These are phyloP conservation scores for Williopsis jadinii DNA, from an alignment of 1,139 yeast species.

Conservation along the genomic window DNA sequence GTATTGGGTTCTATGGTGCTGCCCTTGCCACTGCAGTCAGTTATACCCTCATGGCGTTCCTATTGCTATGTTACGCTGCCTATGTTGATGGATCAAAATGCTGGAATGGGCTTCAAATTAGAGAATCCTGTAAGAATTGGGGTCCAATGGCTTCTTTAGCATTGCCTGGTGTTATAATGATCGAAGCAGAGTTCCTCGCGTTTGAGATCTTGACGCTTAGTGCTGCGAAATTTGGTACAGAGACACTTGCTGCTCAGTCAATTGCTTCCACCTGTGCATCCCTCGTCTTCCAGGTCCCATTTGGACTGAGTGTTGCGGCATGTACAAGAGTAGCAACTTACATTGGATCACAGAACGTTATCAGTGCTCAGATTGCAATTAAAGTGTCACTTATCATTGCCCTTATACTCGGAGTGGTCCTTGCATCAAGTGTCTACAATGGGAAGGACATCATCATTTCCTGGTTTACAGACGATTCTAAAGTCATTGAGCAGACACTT, in stretches of 20 bases:
- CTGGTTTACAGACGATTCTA: slow-evolving; percentile 24
- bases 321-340: slow-evolving; percentile 34
- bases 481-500: slow-evolving; percentile 44
- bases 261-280: slow-evolving; percentile 34
- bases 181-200: slow-evolving; percentile 37
- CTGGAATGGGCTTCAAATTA: slow-evolving; percentile 30
- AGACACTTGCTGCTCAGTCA: slow-evolving; percentile 35
- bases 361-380: slow-evolving; percentile 26
- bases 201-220: slow-evolving; percentile 35
- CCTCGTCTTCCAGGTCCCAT: slow-evolving; percentile 35
- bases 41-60: slow-evolving; percentile 30
- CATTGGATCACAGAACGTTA: slow-evolving; percentile 27
- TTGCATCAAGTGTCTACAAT: slow-evolving; percentile 23
- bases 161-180: slow-evolving; percentile 36
- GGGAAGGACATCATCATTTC: slow-evolving; percentile 22
- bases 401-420: slow-evolving; percentile 25
- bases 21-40: slow-evolving; percentile 34
- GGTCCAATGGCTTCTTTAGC: slow-evolving; percentile 31
- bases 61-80: slow-evolving; percentile 25
- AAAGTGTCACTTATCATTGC: slow-evolving; percentile 26
- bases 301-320: slow-evolving; percentile 34
- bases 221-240: slow-evolving; percentile 35
- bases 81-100: slow-evolving; percentile 38
- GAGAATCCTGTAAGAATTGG: slow-evolving; percentile 27
- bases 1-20: slow-evolving; percentile 36